These are phyloP conservation scores for Candida schatavii DNA, from an alignment of 805 yeast genomes.

Conservation along the genomic window DNA sequence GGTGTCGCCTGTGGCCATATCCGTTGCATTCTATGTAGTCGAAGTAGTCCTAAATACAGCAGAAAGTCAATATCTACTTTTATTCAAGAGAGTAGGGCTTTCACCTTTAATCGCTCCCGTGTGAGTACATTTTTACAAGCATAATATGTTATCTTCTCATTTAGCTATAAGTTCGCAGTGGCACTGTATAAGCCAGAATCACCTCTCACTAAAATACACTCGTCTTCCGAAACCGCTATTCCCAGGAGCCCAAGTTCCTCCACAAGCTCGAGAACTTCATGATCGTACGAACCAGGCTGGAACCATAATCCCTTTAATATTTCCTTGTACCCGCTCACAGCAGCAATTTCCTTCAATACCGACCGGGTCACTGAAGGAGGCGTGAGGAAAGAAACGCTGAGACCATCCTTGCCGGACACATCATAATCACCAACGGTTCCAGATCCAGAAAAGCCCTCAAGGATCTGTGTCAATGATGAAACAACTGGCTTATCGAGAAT, in stretches of 20 bases:
- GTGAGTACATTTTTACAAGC: too few species aligned
- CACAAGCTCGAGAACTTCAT: conserved; percentile 45
- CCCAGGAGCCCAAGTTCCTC: conserved; percentile 29
- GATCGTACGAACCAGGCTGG: conserved; percentile 77
- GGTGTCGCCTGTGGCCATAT: too few species aligned
- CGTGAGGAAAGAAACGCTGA: conserved; percentile 67
- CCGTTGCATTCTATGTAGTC: too few species aligned
- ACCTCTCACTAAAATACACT: conserved; percentile 72
- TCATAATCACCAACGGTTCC: conserved; percentile 22
- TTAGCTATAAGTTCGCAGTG: neutral
- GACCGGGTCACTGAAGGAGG: conserved; percentile 59
- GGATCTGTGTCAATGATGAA: conserved; percentile 25
- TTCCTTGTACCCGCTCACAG: conserved; percentile 37
- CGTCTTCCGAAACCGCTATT: conserved; percentile 45
- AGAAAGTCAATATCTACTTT: too few species aligned
- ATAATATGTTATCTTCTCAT: too few species aligned
- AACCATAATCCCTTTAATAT: conserved; percentile 67
- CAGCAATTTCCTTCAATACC: conserved; percentile 34
- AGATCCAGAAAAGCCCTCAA: conserved; percentile 13
- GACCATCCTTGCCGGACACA: conserved; percentile 36
- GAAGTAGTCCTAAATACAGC: too few species aligned
- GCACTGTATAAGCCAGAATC: conserved; percentile 45
- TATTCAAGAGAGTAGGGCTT: too few species aligned
- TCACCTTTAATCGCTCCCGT: too few species aligned
- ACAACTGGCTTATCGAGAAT: conserved; percentile 46